These are phyloP conservation scores for Solanum tarijense DNA, from an alignment of 257 asterid species.

Conservation along the genomic window DNA sequence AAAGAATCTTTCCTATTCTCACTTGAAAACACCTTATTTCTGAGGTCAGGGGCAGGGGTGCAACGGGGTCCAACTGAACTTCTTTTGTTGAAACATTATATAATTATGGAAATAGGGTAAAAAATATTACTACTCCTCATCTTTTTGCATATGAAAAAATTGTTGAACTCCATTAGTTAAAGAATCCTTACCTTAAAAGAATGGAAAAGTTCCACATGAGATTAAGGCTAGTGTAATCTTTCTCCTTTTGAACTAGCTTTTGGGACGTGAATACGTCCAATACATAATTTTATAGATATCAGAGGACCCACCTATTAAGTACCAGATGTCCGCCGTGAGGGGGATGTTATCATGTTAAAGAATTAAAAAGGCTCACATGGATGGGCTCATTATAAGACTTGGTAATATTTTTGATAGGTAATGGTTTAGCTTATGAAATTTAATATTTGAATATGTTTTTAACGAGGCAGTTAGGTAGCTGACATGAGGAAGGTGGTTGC, in stretches of 20 bases:
- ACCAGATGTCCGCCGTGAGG: not conserved
- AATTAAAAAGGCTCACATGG: not conserved
- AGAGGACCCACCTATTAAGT: not conserved
- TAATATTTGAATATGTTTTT: not conserved
- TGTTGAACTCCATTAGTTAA: not conserved
- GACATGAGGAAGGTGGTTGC: not conserved
- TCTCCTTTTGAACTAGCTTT: too few species aligned
- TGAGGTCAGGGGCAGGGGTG: not conserved
- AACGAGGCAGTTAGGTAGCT: not conserved
- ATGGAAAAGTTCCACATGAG: not conserved
- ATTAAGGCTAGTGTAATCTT: not conserved
- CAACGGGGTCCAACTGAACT: not conserved
- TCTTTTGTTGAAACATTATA: not conserved
- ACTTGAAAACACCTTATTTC: not conserved
- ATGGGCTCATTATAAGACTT: not conserved
- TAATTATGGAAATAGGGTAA: not conserved
- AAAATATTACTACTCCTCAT: not conserved
- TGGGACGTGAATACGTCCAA: too few species aligned
- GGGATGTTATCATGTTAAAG: not conserved
- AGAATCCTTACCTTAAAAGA: not conserved
- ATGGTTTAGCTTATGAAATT: not conserved
- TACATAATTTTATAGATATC: too few species aligned
- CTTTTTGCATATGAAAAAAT: not conserved
- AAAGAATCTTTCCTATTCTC: not conserved
- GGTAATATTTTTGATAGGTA: not conserved